Percentiles rank a stretch among this genome's conserved stretches.
Conservation (phyloP, 108 stramenopile genomes). For the Cyclotella sp. region DNA sequence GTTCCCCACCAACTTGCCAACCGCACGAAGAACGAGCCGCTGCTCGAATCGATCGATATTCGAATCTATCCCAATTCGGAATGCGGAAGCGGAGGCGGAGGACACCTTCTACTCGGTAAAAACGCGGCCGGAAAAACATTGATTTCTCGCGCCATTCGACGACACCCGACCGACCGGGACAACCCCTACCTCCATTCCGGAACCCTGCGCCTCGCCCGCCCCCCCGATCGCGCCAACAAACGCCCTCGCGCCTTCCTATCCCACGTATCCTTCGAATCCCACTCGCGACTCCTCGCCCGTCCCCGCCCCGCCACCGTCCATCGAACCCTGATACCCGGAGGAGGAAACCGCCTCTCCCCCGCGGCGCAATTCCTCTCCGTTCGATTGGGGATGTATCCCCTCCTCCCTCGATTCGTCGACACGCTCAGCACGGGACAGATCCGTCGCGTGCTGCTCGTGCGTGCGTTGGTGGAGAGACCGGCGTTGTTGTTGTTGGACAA, state of each 20-base stretch:
- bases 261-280: slow-evolving; percentile 81
- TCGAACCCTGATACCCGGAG: slow-evolving; percentile 50
- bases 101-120: slow-evolving; percentile 63
- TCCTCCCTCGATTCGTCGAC: slow-evolving; percentile 60
- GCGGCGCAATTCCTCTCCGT: slow-evolving; percentile 76
- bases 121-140: slow-evolving; percentile 63
- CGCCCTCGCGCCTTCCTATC: slow-evolving; percentile 35
- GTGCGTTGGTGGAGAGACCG: slow-evolving; percentile 64
- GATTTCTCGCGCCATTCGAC: slow-evolving; percentile 23
- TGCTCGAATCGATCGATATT: slow-evolving; percentile 18
- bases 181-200: slow-evolving; percentile 36
- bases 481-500: slow-evolving; percentile 76
- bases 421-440: slow-evolving; percentile 83
- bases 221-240: slow-evolving; percentile 1
- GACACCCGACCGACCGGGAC: background rate
- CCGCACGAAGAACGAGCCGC: background rate
- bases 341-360: slow-evolving; percentile 60
- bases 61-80: slow-evolving; percentile 40
- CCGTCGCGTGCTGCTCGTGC: slow-evolving; percentile 74
- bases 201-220: slow-evolving; percentile 14
- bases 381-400: slow-evolving; percentile 73
- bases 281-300: slow-evolving; percentile 53
- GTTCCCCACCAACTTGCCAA: background rate
- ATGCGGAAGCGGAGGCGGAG: slow-evolving; percentile 46
- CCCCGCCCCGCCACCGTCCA: slow-evolving; percentile 45